Evolutionary conservation across 768 basidiomycete genomes (phyloP).

Genomic region (Russula sp.): DNA sequence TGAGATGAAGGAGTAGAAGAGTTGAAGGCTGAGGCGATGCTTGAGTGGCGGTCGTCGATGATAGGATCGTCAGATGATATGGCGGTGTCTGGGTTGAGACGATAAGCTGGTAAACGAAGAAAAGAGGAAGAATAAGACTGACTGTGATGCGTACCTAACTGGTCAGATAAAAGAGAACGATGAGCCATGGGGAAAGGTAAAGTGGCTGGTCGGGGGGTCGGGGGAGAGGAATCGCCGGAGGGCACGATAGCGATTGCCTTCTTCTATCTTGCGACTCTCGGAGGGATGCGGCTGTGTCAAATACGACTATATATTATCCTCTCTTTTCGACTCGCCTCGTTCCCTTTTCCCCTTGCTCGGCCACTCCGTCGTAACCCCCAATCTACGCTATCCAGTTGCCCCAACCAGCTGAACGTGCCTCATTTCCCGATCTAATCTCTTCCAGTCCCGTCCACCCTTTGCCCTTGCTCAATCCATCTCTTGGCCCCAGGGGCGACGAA

Average conservation of each 20-base stretch:
- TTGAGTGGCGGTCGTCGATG: slow-evolving; percentile 2
- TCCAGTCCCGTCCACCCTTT: neutral
- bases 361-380: neutral
- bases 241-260: no score
- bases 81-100: slow-evolving; percentile 5
- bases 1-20: slow-evolving; percentile 1
- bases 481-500: no score
- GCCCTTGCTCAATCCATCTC: neutral
- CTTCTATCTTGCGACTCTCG: neutral
- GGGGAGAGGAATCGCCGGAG: slow-evolving; percentile 18
- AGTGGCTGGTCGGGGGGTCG: no score
- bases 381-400: neutral
- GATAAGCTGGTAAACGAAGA: neutral
- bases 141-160: slow-evolving; percentile 9
- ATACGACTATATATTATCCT: neutral
- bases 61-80: neutral
- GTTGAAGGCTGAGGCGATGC: slow-evolving; percentile 11
- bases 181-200: slow-evolving; percentile 3
- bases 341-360: no score
- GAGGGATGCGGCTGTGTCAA: neutral
- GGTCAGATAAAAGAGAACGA: neutral
- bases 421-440: neutral
- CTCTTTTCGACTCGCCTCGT: neutral
- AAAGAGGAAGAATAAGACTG: neutral
- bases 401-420: neutral